Evolutionary conservation across 805 yeast species (phyloP).

Genomic region (Spathaspora sp.): DNA sequence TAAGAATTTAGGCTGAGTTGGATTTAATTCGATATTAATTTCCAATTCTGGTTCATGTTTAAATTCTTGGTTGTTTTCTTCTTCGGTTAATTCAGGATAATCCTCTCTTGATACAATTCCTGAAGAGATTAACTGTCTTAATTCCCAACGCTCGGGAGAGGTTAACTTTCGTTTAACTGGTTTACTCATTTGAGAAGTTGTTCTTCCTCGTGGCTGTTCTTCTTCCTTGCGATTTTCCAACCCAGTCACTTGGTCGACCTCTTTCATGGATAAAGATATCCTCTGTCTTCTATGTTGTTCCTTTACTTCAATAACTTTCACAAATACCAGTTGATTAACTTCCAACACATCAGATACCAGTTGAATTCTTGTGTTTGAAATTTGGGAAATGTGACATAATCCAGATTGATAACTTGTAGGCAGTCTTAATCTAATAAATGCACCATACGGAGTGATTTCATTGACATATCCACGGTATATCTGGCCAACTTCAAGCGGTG

Average conservation of each 20-base stretch:
- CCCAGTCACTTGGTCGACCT: constrained; percentile 71
- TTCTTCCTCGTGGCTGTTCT: constrained; percentile 13
- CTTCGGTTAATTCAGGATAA: constrained; percentile 53
- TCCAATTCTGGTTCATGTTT: constrained; percentile 29
- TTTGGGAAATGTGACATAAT: constrained; percentile 73
- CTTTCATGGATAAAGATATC: constrained; percentile 64
- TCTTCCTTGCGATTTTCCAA: constrained; percentile 23
- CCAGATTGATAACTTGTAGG: constrained; percentile 44
- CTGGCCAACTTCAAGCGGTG: background rate
- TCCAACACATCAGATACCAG: constrained; percentile 59
- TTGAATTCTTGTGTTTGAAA: constrained; percentile 48
- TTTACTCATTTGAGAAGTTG: constrained; percentile 8
- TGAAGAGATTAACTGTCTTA: constrained; percentile 74
- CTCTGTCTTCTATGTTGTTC: constrained; percentile 34
- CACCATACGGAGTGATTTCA: constrained; percentile 68
- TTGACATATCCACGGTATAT: constrained; percentile 61
- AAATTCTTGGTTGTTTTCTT: constrained; percentile 18
- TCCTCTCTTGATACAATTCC: constrained; percentile 69
- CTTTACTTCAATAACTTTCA: constrained; percentile 44
- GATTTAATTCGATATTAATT: constrained; percentile 70
- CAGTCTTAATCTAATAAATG: constrained; percentile 55
- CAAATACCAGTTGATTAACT: constrained; percentile 60
- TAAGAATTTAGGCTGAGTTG: constrained; percentile 69
- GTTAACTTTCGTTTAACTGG: constrained; percentile 49
- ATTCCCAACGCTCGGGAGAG: constrained; percentile 90